A percentile compares a stretch with the other conserved stretches of the same genome.
phyloP scores from a whole-genome alignment of 2,329 filamentous ascomycete species.

The Didymella arachidicola region DNA sequence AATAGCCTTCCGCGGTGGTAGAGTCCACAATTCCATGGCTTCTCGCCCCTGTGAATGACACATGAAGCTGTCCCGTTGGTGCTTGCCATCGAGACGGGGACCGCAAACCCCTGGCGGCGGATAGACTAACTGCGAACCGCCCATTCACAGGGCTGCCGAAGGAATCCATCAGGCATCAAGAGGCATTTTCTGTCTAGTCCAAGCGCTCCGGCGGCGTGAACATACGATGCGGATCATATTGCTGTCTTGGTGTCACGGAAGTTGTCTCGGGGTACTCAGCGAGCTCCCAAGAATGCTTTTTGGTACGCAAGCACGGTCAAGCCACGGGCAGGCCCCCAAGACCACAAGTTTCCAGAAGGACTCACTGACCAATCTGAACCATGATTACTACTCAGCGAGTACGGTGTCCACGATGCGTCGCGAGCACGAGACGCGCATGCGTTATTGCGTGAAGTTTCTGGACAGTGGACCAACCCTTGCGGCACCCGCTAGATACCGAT shows the following conservation, averaged over 20 bases:
- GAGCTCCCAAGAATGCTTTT: not conserved
- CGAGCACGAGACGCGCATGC: constrained; percentile 21
- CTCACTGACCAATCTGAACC: not conserved
- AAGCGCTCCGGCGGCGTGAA: constrained; percentile 17
- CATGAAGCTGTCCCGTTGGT: constrained; percentile 15
- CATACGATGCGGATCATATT: constrained; percentile 18
- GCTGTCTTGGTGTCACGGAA: constrained; percentile 8
- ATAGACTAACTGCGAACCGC: constrained; percentile 7
- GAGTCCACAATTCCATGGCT: constrained; percentile 22
- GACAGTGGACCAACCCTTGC: constrained; percentile 19
- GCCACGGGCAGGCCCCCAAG: not conserved
- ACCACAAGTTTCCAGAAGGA: not conserved
- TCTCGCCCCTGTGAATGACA: constrained; percentile 25
- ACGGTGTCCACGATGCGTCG: constrained; percentile 11
- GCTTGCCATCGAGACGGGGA: constrained; percentile 19
- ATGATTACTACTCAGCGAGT: not conserved
- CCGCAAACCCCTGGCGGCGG: constrained; percentile 21
- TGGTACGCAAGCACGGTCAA: not conserved
- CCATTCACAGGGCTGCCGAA: constrained; percentile 23
- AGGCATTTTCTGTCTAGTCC: constrained; percentile 21
- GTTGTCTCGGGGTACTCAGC: constrained; percentile 8
- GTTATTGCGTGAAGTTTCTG: constrained; percentile 20
- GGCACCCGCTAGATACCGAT: constrained; percentile 22
- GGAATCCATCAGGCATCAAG: constrained; percentile 22
- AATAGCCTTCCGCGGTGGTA: constrained; percentile 5